These are phyloP conservation scores for Castanea mollissima DNA, from an alignment of 306 rosid genomes.

Conservation along the genomic window DNA sequence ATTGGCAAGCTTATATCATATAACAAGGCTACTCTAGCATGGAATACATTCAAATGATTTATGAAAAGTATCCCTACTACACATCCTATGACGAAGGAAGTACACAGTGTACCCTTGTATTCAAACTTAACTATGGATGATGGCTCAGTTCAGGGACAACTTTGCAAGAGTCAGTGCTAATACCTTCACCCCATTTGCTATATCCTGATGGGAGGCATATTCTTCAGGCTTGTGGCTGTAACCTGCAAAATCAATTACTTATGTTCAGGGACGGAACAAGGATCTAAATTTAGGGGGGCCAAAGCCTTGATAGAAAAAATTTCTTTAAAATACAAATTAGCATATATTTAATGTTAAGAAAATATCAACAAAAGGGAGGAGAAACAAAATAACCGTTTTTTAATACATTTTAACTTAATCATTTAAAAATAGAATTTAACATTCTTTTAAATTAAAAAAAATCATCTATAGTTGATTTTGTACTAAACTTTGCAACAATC, in stretches of 20 bases:
- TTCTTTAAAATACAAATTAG: too few species aligned
- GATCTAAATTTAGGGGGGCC: too few species aligned
- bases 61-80: neutral
- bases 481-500: too few species aligned
- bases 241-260: conserved; percentile 53
- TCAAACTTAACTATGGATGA: conserved; percentile 14
- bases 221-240: conserved; percentile 99
- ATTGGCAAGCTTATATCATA: neutral
- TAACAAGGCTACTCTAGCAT: neutral
- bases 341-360: neutral
- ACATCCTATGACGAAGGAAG: neutral
- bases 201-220: conserved; percentile 59
- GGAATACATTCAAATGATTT: neutral
- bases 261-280: neutral
- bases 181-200: conserved; percentile 83
- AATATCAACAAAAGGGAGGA: too few species aligned
- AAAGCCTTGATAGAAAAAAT: too few species aligned
- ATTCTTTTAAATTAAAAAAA: too few species aligned
- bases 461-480: too few species aligned
- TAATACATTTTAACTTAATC: too few species aligned
- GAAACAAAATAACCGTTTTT: too few species aligned
- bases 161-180: conserved; percentile 81
- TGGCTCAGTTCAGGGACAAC: conserved; percentile 61
- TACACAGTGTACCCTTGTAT: neutral
- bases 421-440: too few species aligned